Conservation (phyloP, 2,329 filamentous ascomycete species). For the Seiridium cupressi region DNA sequence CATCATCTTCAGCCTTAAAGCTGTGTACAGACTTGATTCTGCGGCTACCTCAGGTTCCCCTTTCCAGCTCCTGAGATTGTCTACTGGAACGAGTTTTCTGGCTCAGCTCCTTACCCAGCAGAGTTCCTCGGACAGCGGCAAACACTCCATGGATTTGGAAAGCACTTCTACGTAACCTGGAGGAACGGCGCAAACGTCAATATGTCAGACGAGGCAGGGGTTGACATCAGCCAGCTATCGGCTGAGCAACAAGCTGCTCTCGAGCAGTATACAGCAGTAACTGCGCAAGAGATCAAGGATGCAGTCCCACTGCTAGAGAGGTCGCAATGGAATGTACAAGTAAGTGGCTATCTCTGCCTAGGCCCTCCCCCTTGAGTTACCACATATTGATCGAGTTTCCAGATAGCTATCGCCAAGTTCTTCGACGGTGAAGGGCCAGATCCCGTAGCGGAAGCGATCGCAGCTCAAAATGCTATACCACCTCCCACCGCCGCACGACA, state of each 20-base stretch:
- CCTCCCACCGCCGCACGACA: slow-evolving; percentile 58
- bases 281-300: slow-evolving; percentile 73
- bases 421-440: slow-evolving; percentile 93
- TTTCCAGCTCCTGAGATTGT: too few species aligned
- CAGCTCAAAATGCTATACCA: slow-evolving; percentile 59
- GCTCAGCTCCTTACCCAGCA: neutral
- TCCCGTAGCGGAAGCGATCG: slow-evolving; percentile 72
- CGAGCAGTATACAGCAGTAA: slow-evolving; percentile 85
- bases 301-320: slow-evolving; percentile 77
- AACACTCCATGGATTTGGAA: neutral
- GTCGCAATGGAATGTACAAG: slow-evolving; percentile 96
- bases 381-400: slow-evolving; percentile 1
- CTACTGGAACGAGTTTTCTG: too few species aligned
- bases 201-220: slow-evolving; percentile 43
- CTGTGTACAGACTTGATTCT: too few species aligned
- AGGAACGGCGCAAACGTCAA: slow-evolving; percentile 10
- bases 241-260: slow-evolving; percentile 78
- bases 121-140: neutral
- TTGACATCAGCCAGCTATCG: slow-evolving; percentile 69
- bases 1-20: too few species aligned
- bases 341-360: slow-evolving; percentile 31
- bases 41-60: too few species aligned
- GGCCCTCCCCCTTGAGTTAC: neutral
- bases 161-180: neutral
- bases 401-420: slow-evolving; percentile 97